Evolutionary conservation across 2,329 filamentous ascomycete genomes (phyloP), one percentile per base, ranked within the genome.

Genomic region (Pezicula neosporulosa): DNA sequence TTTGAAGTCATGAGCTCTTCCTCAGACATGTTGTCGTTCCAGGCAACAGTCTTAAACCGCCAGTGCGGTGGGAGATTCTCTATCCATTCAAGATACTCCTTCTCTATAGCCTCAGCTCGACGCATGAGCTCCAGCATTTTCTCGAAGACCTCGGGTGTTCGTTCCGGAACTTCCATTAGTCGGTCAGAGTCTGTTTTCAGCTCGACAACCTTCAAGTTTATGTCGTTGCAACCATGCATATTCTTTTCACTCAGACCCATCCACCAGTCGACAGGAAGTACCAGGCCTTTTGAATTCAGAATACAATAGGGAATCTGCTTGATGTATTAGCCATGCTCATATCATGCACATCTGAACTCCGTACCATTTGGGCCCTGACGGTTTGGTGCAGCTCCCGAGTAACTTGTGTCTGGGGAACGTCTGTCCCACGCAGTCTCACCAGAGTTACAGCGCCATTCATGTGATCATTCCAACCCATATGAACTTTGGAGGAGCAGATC

Each of bases 381-480:
- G 42, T 44, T 16, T 27, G 27, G n/a, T 44, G 42, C 21, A 44
- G 21, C 4, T 44, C 42, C 4, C 27, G 42, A 28, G 42, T 30
- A 12, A 44, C 42, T 27, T 21, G 21, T 13, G 21, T 44, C 42
- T 24, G 21, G 8, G 42, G 42, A n/a, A 30, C 27, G 13, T 44
- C 42, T 27, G 19, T 73, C 9, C 79, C 78, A n/a, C 80, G 73
- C 1, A 74, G 71, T 60, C 77, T 78, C 50, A 80, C 77, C 1
- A 83, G 68, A 55, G 80, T 75, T 37, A 83, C 75, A n/a, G 80
- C 80, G 4, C 80, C 80, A 51, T 82, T 76, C 12, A 78, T 76
- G 52, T 83, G 80, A 7, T 78, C 79, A 3, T 78, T 78, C 80
- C 81, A 83, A 3, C 78, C 77, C 65, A 76, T 75, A n/a, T 75